phyloP scores from a whole-genome alignment of 1,139 yeast genomes.

The Pneumocystis jirovecii region DNA sequence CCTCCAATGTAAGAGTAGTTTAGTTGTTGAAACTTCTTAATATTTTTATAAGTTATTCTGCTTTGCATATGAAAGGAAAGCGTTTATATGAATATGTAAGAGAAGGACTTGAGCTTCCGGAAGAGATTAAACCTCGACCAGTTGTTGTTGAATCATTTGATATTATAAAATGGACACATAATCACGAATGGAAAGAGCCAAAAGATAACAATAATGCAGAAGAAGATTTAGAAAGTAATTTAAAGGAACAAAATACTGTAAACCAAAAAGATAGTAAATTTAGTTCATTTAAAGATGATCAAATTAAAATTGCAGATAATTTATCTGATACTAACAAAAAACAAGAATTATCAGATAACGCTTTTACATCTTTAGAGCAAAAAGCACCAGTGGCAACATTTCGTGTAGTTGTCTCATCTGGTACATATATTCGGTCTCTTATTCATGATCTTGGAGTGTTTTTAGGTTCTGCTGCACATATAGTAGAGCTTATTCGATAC shows the following conservation, averaged over 20 bases:
- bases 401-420: conserved; percentile 73
- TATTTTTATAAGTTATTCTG: conserved; percentile 39
- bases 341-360: conserved; percentile 2
- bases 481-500: conserved; percentile 65
- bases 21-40: neutral
- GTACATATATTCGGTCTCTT: conserved; percentile 84
- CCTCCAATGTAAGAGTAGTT: conserved; percentile 51
- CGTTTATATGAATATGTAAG: conserved; percentile 91
- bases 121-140: conserved; percentile 59
- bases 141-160: conserved; percentile 45
- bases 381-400: conserved; percentile 37
- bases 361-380: conserved; percentile 5
- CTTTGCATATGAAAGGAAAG: conserved; percentile 85
- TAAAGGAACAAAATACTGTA: conserved; percentile 25
- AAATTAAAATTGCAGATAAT: neutral
- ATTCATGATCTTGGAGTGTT: conserved; percentile 81
- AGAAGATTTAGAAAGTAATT: conserved; percentile 27
- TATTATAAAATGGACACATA: conserved; percentile 38
- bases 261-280: neutral
- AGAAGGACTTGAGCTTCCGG: conserved; percentile 71
- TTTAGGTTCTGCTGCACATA: conserved; percentile 66
- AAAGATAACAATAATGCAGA: conserved; percentile 20
- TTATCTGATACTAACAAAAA: conserved; percentile 2
- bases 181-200: conserved; percentile 40
- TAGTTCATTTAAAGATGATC: neutral